phyloP scores from a whole-genome alignment of 192 early-diverging fungal genomes.

The Phycomyces blakesleeanus region DNA sequence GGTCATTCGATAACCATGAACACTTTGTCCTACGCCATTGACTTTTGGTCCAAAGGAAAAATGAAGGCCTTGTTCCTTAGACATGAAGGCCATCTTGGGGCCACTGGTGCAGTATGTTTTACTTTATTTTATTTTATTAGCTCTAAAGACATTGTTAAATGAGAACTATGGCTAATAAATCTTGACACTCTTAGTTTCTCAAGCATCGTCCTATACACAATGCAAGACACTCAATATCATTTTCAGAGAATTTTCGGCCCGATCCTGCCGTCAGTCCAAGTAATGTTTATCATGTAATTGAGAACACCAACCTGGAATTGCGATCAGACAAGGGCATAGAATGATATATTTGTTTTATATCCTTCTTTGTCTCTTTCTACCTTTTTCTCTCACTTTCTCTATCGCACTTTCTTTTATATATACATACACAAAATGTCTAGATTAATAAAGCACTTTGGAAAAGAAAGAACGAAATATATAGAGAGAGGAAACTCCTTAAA shows the following conservation, averaged over 20 bases:
- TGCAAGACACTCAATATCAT: constrained; percentile 52
- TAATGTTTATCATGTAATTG: constrained; percentile 25
- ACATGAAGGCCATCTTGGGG: constrained; percentile 96
- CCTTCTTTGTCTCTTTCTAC: too few species aligned
- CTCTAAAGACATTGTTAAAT: not conserved
- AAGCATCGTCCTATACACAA: constrained; percentile 42
- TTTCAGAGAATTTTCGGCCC: constrained; percentile 78
- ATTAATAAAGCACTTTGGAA: too few species aligned
- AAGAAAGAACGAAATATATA: too few species aligned
- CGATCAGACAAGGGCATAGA: constrained; percentile 7
- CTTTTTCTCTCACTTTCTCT: too few species aligned
- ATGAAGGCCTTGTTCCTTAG: constrained; percentile 94
- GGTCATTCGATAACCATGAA: constrained; percentile 97
- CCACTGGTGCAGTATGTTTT: constrained; percentile 71
- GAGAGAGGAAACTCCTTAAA: too few species aligned
- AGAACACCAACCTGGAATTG: constrained; percentile 30
- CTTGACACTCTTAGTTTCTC: constrained; percentile 42
- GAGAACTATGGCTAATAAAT: too few species aligned
- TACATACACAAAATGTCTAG: too few species aligned
- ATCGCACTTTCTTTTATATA: too few species aligned
- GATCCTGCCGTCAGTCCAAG: constrained; percentile 19
- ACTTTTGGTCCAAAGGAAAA: constrained; percentile 94
- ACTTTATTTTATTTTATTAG: not conserved
- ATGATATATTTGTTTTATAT: too few species aligned
- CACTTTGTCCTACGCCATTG: constrained; percentile 91